phyloP scores from a whole-genome alignment of 1,284 basidiomycete genomes.

The Ceratobasidium sp. region DNA sequence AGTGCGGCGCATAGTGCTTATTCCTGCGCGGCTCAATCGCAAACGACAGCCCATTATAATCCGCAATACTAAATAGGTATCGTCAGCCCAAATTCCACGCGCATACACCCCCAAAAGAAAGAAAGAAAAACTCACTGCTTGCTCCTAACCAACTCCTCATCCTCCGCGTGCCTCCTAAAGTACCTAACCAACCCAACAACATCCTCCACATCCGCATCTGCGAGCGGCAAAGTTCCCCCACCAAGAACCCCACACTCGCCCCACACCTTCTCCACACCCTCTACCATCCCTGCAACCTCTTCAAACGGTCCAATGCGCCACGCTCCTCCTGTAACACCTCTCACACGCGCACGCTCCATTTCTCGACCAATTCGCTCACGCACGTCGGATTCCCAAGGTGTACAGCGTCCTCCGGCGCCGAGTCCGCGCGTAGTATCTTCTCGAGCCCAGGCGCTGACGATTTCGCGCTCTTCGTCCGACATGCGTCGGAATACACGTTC shows the following conservation, averaged over 20 bases:
- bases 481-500: conserved; percentile 81
- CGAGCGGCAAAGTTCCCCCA: conserved; percentile 43
- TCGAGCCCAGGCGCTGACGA: conserved; percentile 73
- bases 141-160: conserved; percentile 51
- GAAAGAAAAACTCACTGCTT: conserved; percentile 20
- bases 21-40: conserved; percentile 75
- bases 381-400: conserved; percentile 73
- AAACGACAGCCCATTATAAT: conserved; percentile 79
- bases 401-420: conserved; percentile 61
- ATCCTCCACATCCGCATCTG: conserved; percentile 61
- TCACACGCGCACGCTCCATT: conserved; percentile 58
- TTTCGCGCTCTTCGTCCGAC: conserved; percentile 64
- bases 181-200: conserved; percentile 54
- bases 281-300: conserved; percentile 61
- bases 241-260: conserved; percentile 16
- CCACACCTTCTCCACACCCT: conserved; percentile 43
- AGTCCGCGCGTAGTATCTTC: conserved; percentile 51
- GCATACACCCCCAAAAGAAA: conserved; percentile 23
- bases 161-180: conserved; percentile 61
- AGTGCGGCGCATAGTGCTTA: conserved; percentile 77
- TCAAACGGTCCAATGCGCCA: conserved; percentile 62
- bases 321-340: conserved; percentile 56
- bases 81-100: background rate
- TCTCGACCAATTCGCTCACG: conserved; percentile 58
- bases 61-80: conserved; percentile 65